Evolutionary conservation across 2,329 filamentous ascomycete species (phyloP).

Genomic region (Achaetomium macrosporum): DNA sequence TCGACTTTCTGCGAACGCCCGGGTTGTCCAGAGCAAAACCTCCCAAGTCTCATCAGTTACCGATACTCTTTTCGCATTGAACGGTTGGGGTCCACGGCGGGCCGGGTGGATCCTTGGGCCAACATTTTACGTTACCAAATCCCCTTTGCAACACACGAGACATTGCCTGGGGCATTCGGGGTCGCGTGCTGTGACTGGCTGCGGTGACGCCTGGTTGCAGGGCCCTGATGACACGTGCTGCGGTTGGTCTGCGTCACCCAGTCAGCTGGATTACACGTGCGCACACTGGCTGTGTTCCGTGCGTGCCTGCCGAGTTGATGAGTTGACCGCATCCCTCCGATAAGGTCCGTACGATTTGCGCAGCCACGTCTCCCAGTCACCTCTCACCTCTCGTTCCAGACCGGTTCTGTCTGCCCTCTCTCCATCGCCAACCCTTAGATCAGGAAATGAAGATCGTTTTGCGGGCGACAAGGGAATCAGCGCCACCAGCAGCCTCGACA

Average conservation of each 20-base stretch:
- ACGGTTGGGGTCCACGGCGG: constrained; percentile 9
- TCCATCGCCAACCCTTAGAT: constrained; percentile 14
- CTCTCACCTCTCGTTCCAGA: constrained; percentile 17
- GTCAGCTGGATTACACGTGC: neutral
- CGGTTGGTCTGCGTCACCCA: neutral
- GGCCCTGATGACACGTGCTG: neutral
- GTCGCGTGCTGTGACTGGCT: constrained; percentile 11
- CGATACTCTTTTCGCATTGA: neutral
- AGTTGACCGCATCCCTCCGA: constrained; percentile 7
- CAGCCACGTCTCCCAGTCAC: constrained; percentile 4
- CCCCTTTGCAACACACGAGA: constrained; percentile 16
- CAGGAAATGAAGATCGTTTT: constrained; percentile 29
- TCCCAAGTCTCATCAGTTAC: neutral
- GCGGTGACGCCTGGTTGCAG: neutral
- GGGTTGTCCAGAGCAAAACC: neutral
- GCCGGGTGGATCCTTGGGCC: constrained; percentile 11
- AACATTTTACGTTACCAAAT: constrained; percentile 30
- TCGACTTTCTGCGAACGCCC: too few relatives aligned
- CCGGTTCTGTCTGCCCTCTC: constrained; percentile 16
- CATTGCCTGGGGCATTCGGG: constrained; percentile 3
- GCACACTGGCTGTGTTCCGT: neutral
- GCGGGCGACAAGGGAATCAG: constrained; percentile 16
- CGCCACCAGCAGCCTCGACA: constrained; percentile 19
- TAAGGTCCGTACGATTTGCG: constrained; percentile 35
- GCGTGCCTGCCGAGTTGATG: neutral